Percentiles rank a stretch among this genome's conserved stretches.
phyloP scores from a whole-genome alignment of 2,329 filamentous ascomycete genomes.

The Fusarium xyrophilum region DNA sequence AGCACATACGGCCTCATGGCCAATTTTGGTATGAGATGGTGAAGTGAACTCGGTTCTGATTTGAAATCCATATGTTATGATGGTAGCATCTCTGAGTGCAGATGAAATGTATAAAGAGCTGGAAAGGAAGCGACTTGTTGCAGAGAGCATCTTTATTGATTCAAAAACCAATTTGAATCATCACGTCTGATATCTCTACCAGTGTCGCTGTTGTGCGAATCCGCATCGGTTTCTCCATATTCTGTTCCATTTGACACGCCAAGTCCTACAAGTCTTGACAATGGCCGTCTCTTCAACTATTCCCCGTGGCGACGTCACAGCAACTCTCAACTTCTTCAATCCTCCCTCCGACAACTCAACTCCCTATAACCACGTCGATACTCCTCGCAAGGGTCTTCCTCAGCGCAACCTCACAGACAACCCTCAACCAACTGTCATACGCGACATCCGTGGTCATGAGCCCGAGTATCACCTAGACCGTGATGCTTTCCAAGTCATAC shows the following conservation, averaged over 20 bases:
- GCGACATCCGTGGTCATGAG: conserved; percentile 78
- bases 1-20: conserved; percentile 22
- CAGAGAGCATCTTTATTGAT: background rate
- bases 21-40: conserved; percentile 20
- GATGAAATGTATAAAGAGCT: conserved; percentile 30
- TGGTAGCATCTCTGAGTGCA: background rate
- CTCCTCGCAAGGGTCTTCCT: conserved; percentile 64
- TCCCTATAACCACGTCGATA: conserved; percentile 73
- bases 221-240: background rate
- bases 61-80: conserved; percentile 39
- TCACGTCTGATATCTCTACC: background rate
- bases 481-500: conserved; percentile 76
- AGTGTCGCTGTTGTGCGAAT: background rate
- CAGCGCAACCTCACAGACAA: conserved; percentile 68
- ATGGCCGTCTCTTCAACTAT: conserved; percentile 53
- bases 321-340: conserved; percentile 70
- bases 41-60: conserved; percentile 33
- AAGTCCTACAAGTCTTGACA: conserved; percentile 10
- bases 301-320: conserved; percentile 66
- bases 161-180: background rate
- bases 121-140: conserved; percentile 5
- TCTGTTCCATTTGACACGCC: background rate
- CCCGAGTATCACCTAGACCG: conserved; percentile 70
- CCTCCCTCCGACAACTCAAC: conserved; percentile 64
- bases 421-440: conserved; percentile 62